Percentiles rank a stretch among this genome's conserved stretches.
phyloP scores from a whole-genome alignment of 805 yeast species.

The Schizosaccharomyces lindneri region DNA sequence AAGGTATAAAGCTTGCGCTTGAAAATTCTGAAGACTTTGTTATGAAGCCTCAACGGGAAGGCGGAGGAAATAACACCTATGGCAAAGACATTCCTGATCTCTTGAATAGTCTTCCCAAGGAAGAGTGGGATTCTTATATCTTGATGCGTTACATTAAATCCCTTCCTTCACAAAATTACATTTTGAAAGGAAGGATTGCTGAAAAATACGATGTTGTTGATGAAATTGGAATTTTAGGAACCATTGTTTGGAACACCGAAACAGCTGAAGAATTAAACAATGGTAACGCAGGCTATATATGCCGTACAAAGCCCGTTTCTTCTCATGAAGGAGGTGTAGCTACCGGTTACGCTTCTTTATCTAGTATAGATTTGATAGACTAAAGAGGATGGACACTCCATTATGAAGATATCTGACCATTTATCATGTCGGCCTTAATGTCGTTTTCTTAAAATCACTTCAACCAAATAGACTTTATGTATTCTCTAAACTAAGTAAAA shows the following conservation, averaged over 20 bases:
- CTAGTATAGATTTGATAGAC: constrained; percentile 37
- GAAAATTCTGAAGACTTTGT: constrained; percentile 42
- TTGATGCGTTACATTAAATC: constrained; percentile 85
- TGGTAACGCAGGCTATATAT: constrained; percentile 55
- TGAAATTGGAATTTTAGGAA: constrained; percentile 80
- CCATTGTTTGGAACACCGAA: constrained; percentile 45
- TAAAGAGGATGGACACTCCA: background rate
- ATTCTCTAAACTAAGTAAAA: no score
- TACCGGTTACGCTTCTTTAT: constrained; percentile 95
- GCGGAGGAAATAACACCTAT: constrained; percentile 92
- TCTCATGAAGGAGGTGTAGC: constrained; percentile 98
- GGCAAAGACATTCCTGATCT: constrained; percentile 63
- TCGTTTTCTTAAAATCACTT: no score
- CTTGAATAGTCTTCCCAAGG: constrained; percentile 30
- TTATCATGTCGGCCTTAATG: no score
- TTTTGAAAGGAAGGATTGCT: constrained; percentile 40
- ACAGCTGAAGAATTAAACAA: constrained; percentile 23
- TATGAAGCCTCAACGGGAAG: constrained; percentile 93
- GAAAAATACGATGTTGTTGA: constrained; percentile 55
- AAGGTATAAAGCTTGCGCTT: constrained; percentile 7
- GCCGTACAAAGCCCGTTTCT: constrained; percentile 66
- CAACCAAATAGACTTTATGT: no score
- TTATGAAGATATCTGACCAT: background rate
- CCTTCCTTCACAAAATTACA: constrained; percentile 38
- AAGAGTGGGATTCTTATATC: constrained; percentile 73